Conservation (phyloP, 768 basidiomycete genomes). For the Auriculariales sp. region DNA sequence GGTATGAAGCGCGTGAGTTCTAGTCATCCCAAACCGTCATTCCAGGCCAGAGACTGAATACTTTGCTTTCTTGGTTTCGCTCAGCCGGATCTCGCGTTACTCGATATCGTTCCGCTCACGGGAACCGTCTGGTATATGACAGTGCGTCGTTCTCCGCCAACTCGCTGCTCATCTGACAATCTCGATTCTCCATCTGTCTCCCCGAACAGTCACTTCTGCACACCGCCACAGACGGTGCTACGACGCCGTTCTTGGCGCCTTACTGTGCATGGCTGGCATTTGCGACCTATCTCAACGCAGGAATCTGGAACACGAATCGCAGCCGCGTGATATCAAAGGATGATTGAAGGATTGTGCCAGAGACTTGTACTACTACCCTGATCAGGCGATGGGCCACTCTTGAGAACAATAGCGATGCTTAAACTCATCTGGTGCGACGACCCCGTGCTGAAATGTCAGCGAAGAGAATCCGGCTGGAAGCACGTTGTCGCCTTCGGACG, state of each 20-base stretch:
- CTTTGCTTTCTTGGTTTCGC: no score
- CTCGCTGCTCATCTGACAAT: background rate
- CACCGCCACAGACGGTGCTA: conserved; percentile 26
- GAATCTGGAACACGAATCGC: conserved; percentile 42
- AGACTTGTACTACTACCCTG: no score
- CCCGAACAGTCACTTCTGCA: conserved; percentile 28
- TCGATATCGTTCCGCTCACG: conserved; percentile 38
- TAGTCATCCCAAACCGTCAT: background rate
- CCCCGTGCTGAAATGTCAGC: no score
- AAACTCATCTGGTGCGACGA: no score
- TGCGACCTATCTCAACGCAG: conserved; percentile 56
- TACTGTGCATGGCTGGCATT: conserved; percentile 55
- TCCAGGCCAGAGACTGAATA: background rate
- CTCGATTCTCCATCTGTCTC: background rate
- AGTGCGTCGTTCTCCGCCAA: conserved; percentile 19
- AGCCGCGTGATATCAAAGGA: conserved; percentile 3
- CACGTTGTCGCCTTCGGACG: no score
- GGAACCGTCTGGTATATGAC: conserved; percentile 46
- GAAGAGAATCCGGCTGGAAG: no score
- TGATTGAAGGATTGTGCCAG: no score
- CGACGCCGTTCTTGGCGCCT: conserved; percentile 45
- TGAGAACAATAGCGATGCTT: no score
- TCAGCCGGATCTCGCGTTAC: conserved; percentile 39
- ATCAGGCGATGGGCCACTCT: no score
- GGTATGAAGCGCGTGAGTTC: conserved; percentile 28